These are phyloP conservation scores for Phylloporus sp. DNA, from an alignment of 768 basidiomycete genomes.

Conservation along the genomic window DNA sequence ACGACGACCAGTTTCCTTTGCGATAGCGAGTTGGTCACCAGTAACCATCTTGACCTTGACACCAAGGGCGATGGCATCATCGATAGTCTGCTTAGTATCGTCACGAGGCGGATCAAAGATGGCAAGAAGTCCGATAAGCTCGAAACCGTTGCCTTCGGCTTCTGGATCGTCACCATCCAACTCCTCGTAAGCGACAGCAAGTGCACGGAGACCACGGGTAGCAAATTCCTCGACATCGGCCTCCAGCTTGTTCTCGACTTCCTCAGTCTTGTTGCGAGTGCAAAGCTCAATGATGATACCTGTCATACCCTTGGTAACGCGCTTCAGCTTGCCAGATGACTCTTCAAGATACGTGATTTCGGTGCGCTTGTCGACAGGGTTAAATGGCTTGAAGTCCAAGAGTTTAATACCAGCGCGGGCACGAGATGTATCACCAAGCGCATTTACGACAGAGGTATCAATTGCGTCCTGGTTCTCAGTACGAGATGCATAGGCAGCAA, in stretches of 20 bases:
- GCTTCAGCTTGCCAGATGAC: slow-evolving; percentile 92
- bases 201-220: slow-evolving; percentile 88
- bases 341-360: slow-evolving; percentile 98
- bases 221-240: slow-evolving; percentile 96
- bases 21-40: slow-evolving; percentile 99
- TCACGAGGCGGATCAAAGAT: slow-evolving; percentile 98
- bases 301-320: slow-evolving; percentile 99
- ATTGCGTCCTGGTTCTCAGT: slow-evolving; percentile 99
- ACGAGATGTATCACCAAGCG: slow-evolving; percentile 64
- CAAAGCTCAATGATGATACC: slow-evolving; percentile 98
- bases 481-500: slow-evolving; percentile 94
- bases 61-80: slow-evolving; percentile 92
- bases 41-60: slow-evolving; percentile 99
- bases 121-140: slow-evolving; percentile 93
- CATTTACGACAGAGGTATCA: slow-evolving; percentile 79
- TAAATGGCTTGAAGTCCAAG: slow-evolving; percentile 99
- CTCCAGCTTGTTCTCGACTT: slow-evolving; percentile 87
- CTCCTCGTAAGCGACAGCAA: slow-evolving; percentile 95
- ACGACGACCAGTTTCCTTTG: slow-evolving; percentile 98
- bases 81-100: slow-evolving; percentile 98
- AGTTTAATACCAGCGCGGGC: slow-evolving; percentile 94
- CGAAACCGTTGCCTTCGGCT: slow-evolving; percentile 93
- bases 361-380: slow-evolving; percentile 98
- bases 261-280: slow-evolving; percentile 94
- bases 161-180: slow-evolving; percentile 78